These are phyloP conservation scores for Aspergillus taichungensis DNA, from an alignment of 495 filamentous ascomycete species.

Conservation along the genomic window DNA sequence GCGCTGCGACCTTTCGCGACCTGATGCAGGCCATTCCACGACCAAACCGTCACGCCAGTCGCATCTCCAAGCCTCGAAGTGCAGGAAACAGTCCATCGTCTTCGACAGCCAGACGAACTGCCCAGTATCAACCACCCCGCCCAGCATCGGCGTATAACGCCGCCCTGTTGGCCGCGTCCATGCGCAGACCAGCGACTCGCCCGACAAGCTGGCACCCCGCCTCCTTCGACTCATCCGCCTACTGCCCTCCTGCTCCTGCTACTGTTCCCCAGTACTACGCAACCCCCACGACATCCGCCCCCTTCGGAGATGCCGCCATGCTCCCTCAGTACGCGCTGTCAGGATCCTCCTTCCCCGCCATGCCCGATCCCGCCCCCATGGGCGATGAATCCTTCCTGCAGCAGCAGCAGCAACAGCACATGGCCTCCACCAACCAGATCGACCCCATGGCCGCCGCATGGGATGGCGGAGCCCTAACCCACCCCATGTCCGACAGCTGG, in stretches of 20 bases:
- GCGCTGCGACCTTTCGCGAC: slow-evolving; percentile 21
- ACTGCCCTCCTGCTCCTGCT: slow-evolving; percentile 6
- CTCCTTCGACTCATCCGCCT: slow-evolving; percentile 29
- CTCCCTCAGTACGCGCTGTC: slow-evolving; percentile 21
- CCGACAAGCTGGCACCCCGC: slow-evolving; percentile 67
- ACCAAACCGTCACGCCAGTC: slow-evolving; percentile 25
- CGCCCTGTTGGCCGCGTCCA: slow-evolving; percentile 31
- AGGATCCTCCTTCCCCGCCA: slow-evolving; percentile 21
- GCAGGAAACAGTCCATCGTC: slow-evolving; percentile 62
- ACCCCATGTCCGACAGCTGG: slow-evolving; percentile 27
- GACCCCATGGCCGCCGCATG: slow-evolving; percentile 9
- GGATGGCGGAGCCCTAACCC: slow-evolving; percentile 14
- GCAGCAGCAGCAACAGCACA: slow-evolving; percentile 6
- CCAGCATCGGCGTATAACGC: slow-evolving; percentile 29
- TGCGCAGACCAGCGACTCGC: slow-evolving; percentile 33
- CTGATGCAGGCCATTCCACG: slow-evolving; percentile 27
- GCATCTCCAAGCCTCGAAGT: slow-evolving; percentile 59
- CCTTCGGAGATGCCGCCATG: slow-evolving; percentile 17
- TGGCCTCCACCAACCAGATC: slow-evolving; percentile 25
- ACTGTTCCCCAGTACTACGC: slow-evolving; percentile 19
- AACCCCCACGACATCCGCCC: slow-evolving; percentile 11
- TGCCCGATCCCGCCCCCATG: slow-evolving; percentile 28
- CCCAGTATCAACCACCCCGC: slow-evolving; percentile 47
- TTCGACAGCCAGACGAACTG: slow-evolving; percentile 45
- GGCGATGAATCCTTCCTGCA: slow-evolving; percentile 31